Percentiles rank a stretch among this genome's conserved stretches.
phyloP scores from a whole-genome alignment of 2,329 filamentous ascomycete genomes.

The Colletotrichum coccodes region DNA sequence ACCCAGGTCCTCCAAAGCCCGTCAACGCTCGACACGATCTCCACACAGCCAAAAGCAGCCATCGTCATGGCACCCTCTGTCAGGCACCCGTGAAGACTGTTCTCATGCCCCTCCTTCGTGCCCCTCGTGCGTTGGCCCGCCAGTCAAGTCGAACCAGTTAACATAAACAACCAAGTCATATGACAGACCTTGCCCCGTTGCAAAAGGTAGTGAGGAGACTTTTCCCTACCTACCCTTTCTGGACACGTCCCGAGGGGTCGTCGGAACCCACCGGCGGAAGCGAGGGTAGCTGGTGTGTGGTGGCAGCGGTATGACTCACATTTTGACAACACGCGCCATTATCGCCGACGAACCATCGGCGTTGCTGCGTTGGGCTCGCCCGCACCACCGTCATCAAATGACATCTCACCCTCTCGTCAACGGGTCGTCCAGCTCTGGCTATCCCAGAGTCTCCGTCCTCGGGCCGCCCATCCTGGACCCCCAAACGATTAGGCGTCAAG shows the following conservation, averaged over 20 bases:
- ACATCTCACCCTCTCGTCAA: neutral
- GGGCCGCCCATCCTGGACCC: neutral
- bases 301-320: slow-evolving; percentile 28
- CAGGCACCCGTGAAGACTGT: neutral
- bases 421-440: neutral
- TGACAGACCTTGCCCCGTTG: neutral
- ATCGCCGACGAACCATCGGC: slow-evolving; percentile 28
- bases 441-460: neutral
- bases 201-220: neutral
- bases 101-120: neutral
- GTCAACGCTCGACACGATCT: neutral
- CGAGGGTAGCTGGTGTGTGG: neutral
- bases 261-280: neutral
- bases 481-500: neutral
- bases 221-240: neutral
- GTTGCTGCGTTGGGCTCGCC: neutral
- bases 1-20: neutral
- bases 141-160: neutral
- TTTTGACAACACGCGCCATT: neutral
- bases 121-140: neutral
- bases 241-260: neutral
- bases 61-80: neutral
- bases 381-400: neutral
- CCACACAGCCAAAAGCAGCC: neutral
- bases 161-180: neutral